phyloP scores from a whole-genome alignment of 2,329 filamentous ascomycete species.

The Alternaria arbusti region DNA sequence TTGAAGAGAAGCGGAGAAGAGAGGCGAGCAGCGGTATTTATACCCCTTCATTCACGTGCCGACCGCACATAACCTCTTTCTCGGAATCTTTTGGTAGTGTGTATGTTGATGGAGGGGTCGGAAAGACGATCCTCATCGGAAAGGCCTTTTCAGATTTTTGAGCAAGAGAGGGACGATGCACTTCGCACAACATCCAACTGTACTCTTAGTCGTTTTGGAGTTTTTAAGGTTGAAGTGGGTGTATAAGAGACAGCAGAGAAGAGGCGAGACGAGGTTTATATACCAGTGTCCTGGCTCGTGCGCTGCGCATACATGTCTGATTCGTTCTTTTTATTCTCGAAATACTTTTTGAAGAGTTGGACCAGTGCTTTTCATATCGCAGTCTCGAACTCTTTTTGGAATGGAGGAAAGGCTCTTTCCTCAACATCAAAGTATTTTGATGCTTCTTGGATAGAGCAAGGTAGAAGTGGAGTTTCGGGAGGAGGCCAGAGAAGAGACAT shows the following conservation, averaged over 20 bases:
- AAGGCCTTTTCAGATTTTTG: too few relatives aligned
- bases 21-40: background rate
- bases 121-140: background rate
- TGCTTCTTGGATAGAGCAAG: background rate
- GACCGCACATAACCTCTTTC: background rate
- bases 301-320: too few relatives aligned
- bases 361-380: background rate
- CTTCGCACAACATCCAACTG: background rate
- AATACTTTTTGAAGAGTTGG: rapidly evolving
- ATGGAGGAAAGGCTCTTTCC: background rate
- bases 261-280: background rate
- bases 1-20: background rate
- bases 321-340: too few relatives aligned
- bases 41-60: background rate
- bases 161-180: too few relatives aligned
- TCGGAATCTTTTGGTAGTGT: background rate
- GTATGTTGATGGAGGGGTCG: background rate
- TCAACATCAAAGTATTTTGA: background rate
- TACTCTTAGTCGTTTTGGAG: background rate
- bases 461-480: background rate
- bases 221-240: background rate
- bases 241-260: background rate
- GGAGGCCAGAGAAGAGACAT: background rate
- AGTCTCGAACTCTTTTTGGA: background rate
- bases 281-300: rapidly evolving